Conservation (phyloP, 352 stramenopile species). For the Phytophthora sp. region DNA sequence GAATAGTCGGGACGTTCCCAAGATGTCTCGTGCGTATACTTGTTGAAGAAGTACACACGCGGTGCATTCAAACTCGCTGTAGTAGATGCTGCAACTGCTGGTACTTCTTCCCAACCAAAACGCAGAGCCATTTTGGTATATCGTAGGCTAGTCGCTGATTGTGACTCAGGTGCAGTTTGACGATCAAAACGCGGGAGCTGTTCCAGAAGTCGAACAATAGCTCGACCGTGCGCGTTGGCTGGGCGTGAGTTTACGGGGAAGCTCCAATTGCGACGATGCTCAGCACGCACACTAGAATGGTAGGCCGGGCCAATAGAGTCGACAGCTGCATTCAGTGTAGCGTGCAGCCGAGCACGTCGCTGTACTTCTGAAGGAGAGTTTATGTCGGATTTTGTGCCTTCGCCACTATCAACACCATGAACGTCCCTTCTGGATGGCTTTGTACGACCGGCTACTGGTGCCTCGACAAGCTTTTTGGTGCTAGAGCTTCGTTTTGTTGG, state of each 20-base stretch:
- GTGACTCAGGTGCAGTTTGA: constrained; percentile 19
- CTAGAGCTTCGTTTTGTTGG: constrained; percentile 7
- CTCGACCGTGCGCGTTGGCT: constrained; percentile 54
- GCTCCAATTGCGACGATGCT: constrained; percentile 53
- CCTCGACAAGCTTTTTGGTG: constrained; percentile 6
- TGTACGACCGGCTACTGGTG: constrained; percentile 5
- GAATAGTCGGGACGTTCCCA: constrained; percentile 69
- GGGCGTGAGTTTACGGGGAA: constrained; percentile 59
- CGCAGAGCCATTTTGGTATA: constrained; percentile 64
- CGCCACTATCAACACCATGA: constrained; percentile 1
- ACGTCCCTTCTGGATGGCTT: constrained; percentile 1
- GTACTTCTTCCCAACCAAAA: constrained; percentile 70
- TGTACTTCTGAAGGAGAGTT: constrained; percentile 11
- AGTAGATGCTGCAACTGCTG: neutral
- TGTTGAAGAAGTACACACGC: constrained; percentile 59
- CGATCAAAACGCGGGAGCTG: constrained; percentile 36
- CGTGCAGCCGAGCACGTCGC: constrained; percentile 10
- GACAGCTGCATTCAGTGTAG: constrained; percentile 15
- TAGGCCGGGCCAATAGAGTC: constrained; percentile 41
- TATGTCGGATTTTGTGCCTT: neutral
- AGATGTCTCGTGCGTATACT: constrained; percentile 40
- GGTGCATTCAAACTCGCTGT: neutral
- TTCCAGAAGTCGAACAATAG: constrained; percentile 53
- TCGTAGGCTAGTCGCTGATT: constrained; percentile 28
- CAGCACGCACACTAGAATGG: constrained; percentile 55